Percentiles rank a stretch among this genome's conserved stretches.
phyloP scores from a whole-genome alignment of 108 stramenopile species.

The Cyclotella atomus region DNA sequence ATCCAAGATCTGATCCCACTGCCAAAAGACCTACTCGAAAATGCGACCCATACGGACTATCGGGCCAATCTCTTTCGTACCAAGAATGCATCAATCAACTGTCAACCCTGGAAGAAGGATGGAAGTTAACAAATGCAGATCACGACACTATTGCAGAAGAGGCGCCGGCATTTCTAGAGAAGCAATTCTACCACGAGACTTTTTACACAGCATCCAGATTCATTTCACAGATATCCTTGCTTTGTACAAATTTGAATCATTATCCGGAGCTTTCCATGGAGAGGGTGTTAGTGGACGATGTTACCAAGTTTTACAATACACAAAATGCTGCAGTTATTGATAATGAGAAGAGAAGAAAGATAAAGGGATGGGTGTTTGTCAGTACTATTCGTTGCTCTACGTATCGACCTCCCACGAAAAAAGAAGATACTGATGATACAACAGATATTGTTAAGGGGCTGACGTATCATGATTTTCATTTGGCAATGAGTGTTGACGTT shows the following conservation, averaged over 20 bases:
- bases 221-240: slow-evolving; percentile 22
- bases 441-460: slow-evolving; percentile 25
- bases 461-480: slow-evolving; percentile 55
- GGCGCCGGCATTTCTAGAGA: slow-evolving; percentile 34
- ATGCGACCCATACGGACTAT: slow-evolving; percentile 50
- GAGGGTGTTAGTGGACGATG: slow-evolving; percentile 42
- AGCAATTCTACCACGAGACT: slow-evolving; percentile 30
- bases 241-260: slow-evolving; percentile 44
- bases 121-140: slow-evolving; percentile 23
- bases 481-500: slow-evolving; percentile 52
- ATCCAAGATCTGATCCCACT: slow-evolving; percentile 30
- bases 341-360: slow-evolving; percentile 7
- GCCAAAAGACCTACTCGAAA: slow-evolving; percentile 41
- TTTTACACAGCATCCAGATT: slow-evolving; percentile 44
- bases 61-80: slow-evolving; percentile 32
- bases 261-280: slow-evolving; percentile 46
- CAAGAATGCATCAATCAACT: slow-evolving; percentile 29
- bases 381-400: slow-evolving; percentile 48
- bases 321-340: neutral
- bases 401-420: slow-evolving; percentile 27
- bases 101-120: slow-evolving; percentile 37
- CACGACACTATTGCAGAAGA: neutral
- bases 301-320: slow-evolving; percentile 15
- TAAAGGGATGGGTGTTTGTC: slow-evolving; percentile 44
- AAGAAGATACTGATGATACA: neutral